phyloP scores from a whole-genome alignment of 345 rosid genomes.

The Salix brachista region DNA sequence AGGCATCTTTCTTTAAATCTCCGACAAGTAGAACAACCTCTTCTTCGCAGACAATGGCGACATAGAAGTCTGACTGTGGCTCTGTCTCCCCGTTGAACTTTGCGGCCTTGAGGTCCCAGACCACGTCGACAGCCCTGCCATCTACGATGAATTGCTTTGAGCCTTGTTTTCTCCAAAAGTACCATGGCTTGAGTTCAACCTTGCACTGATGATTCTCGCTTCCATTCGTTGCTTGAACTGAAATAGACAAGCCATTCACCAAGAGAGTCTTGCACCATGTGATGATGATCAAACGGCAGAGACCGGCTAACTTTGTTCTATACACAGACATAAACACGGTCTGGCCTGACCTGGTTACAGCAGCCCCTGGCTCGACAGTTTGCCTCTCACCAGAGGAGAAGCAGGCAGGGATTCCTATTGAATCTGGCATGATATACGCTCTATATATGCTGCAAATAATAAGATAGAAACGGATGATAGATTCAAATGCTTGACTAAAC shows the following conservation, averaged over 20 bases:
- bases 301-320: constrained; percentile 39
- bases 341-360: constrained; percentile 41
- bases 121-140: constrained; percentile 32
- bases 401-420: constrained; percentile 44
- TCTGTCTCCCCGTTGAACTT: constrained; percentile 49
- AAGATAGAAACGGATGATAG: no score
- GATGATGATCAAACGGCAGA: constrained; percentile 39
- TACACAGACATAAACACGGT: constrained; percentile 43
- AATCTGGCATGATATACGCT: constrained; percentile 36
- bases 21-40: constrained; percentile 53
- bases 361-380: constrained; percentile 23
- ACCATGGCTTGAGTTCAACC: constrained; percentile 56
- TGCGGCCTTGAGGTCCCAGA: constrained; percentile 55
- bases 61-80: constrained; percentile 47
- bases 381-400: constrained; percentile 37
- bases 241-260: constrained; percentile 44
- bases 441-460: not conserved
- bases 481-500: no score
- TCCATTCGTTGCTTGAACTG: constrained; percentile 36
- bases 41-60: constrained; percentile 51
- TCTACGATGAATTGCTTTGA: constrained; percentile 41
- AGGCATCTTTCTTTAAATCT: constrained; percentile 44
- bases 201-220: constrained; percentile 31
- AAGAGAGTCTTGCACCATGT: constrained; percentile 55
- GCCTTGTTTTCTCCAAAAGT: constrained; percentile 59